Evolutionary conservation across 2,329 filamentous ascomycete species (phyloP).

Genomic region (Colletotrichum orbiculare): DNA sequence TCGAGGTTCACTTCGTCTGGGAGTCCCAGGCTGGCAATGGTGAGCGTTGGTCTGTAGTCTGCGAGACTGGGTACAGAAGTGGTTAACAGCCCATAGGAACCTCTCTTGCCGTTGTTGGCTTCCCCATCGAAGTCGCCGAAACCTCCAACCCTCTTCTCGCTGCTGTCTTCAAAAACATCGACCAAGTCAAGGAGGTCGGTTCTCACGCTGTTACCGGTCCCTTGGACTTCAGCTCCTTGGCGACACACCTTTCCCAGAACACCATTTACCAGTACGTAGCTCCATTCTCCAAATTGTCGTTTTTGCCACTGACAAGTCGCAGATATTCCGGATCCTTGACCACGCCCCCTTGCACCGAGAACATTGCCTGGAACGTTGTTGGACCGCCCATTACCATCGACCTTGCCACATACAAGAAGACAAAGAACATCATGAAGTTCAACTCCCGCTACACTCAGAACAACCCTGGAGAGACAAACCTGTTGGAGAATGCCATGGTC

Average conservation of each 20-base stretch:
- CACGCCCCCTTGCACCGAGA: constrained; percentile 71
- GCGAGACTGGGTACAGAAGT: neutral
- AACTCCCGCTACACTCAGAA: constrained; percentile 68
- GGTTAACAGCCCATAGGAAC: constrained; percentile 42
- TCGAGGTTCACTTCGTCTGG: constrained; percentile 58
- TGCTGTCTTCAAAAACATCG: constrained; percentile 51
- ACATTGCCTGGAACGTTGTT: constrained; percentile 64
- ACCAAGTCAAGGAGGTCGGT: constrained; percentile 53
- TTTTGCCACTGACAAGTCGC: neutral
- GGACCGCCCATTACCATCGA: constrained; percentile 58
- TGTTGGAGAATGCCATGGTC: constrained; percentile 45
- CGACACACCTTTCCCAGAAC: constrained; percentile 48
- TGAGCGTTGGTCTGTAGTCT: neutral
- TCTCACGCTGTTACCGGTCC: constrained; percentile 47
- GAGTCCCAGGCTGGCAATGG: constrained; percentile 42
- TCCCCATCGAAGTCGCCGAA: constrained; percentile 49
- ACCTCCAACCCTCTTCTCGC: constrained; percentile 45
- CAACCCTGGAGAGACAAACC: constrained; percentile 55
- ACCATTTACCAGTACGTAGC: constrained; percentile 53
- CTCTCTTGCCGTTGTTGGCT: constrained; percentile 50
- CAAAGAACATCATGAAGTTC: constrained; percentile 65
- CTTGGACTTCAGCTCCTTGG: constrained; percentile 56
- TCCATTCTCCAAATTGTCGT: no score
- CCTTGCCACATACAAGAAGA: constrained; percentile 60
- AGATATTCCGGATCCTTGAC: constrained; percentile 71